Base-by-base conservation (phyloP, 345 rosid genomes). In the Salix dunnii region DNA sequence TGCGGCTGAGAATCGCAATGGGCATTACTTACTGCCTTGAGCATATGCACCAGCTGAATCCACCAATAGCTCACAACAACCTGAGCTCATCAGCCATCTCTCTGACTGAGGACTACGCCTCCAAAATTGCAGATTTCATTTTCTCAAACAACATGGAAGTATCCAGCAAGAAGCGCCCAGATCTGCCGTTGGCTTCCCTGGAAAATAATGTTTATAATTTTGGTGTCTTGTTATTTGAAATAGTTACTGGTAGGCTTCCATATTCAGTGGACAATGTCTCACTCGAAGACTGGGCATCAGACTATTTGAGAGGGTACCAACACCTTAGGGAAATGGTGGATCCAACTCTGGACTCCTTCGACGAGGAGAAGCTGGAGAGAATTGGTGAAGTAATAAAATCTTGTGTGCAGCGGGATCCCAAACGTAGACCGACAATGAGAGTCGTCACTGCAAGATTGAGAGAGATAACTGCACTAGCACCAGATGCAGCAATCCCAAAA, bases 1-100 rank as follows among this genome's bases (percentile, higher is more conserved):
- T 85, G 82, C 78, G 98, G 82, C 77, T 92, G 62, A 84, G 99
- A 74, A 92, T 92, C 80, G 80, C 84, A 68, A 89, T 90, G 97
- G 98, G 99, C 65, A 83, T 88, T 82, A 94, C 97, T 30, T 94
- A 93, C 84, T 96, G 98, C 84, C 90, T 96, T 23, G 97, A 96
- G 72, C 89, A 96, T 79, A 87, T 94, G 95, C 99, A 93, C 87
- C 92, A 88, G 83, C 85, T 89, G 70, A 81, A 75, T 78, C 99
- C 98, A 73, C 92, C 95, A 20, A 74, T 93, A 40, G 76, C 86
- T 42, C 93, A 85, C 72, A 73, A 83, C 77, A 88, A 80, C 80
- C 86, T 96, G 71, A 89, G 78, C 75, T 89, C 98, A 4, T 88
- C 90, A 58, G 85, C 88, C 23, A 72, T 96, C 49, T 90, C 87